phyloP scores from a whole-genome alignment of 1,284 basidiomycete genomes.

The Athelia psychrophila region DNA sequence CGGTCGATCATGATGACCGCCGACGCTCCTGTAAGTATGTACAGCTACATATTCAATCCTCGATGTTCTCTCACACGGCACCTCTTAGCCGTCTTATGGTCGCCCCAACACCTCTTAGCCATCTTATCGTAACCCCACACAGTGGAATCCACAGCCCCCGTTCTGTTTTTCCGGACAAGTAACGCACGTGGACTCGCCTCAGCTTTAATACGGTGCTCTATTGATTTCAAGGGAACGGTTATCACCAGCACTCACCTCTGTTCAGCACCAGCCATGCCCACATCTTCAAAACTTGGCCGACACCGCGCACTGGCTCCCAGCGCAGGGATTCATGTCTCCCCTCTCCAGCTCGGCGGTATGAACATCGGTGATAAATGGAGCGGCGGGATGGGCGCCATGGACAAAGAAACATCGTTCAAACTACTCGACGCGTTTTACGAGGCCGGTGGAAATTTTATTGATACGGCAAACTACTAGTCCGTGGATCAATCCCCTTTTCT shows the following conservation, averaged over 20 bases:
- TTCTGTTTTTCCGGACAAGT: too few species aligned
- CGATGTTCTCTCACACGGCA: too few species aligned
- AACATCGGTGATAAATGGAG: constrained; percentile 46
- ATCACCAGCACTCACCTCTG: constrained; percentile 9
- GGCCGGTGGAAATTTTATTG: constrained; percentile 54
- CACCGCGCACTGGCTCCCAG: constrained; percentile 39
- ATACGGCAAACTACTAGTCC: constrained; percentile 50
- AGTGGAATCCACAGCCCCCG: too few species aligned
- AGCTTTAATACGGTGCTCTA: too few species aligned
- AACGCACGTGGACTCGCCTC: too few species aligned
- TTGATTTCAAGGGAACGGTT: too few species aligned
- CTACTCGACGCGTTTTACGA: constrained; percentile 47
- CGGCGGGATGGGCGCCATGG: constrained; percentile 36
- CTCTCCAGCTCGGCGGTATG: constrained; percentile 51
- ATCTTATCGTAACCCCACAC: too few species aligned
- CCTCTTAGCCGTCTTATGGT: too few species aligned
- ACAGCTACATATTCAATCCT: too few species aligned
- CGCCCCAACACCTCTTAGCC: too few species aligned
- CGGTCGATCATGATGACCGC: too few species aligned
- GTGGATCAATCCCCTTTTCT: constrained; percentile 10
- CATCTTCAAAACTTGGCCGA: constrained; percentile 32
- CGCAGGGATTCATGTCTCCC: constrained; percentile 43
- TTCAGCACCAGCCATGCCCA: constrained; percentile 17
- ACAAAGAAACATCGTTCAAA: constrained; percentile 42
- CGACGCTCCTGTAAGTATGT: too few species aligned